Evolutionary conservation across 768 basidiomycete genomes (phyloP).

Genomic region (Panaeolus papilionaceus): DNA sequence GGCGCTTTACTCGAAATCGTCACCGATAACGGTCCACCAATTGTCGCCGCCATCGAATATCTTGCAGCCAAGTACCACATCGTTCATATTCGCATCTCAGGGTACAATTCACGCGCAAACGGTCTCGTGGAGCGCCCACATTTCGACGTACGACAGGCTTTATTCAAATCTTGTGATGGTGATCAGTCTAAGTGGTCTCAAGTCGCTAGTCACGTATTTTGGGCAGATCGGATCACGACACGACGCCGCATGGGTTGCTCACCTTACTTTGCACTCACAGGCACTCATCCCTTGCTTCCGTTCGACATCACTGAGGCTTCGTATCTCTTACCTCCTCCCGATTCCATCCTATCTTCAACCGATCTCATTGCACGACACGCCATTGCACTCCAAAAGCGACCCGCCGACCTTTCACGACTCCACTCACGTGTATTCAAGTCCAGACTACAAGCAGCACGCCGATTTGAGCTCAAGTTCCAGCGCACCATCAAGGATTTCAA

Average conservation of each 20-base stretch:
- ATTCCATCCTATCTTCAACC: constrained; percentile 25
- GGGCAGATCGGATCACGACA: too few relatives aligned
- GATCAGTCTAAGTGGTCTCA: too few relatives aligned
- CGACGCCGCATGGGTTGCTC: background rate
- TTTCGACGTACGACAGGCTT: constrained; percentile 24
- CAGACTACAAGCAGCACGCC: constrained; percentile 18
- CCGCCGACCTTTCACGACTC: constrained; percentile 13
- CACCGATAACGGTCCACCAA: too few relatives aligned
- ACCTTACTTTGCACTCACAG: background rate
- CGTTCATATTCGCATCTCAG: too few relatives aligned
- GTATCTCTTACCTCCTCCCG: constrained; percentile 26
- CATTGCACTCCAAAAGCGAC: constrained; percentile 27
- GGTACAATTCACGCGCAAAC: too few relatives aligned
- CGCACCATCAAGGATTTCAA: constrained; percentile 24
- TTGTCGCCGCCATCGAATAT: too few relatives aligned
- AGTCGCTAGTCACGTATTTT: too few relatives aligned
- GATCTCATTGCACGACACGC: constrained; percentile 30
- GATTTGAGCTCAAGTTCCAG: background rate
- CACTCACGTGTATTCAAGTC: too few relatives aligned
- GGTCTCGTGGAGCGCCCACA: constrained; percentile 9
- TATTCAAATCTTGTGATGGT: too few relatives aligned
- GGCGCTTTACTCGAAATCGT: too few relatives aligned
- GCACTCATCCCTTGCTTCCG: background rate
- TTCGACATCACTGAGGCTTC: constrained; percentile 21
- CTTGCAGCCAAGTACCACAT: too few relatives aligned